phyloP scores from a whole-genome alignment of 768 basidiomycete genomes.

The Suillus weaverae region DNA sequence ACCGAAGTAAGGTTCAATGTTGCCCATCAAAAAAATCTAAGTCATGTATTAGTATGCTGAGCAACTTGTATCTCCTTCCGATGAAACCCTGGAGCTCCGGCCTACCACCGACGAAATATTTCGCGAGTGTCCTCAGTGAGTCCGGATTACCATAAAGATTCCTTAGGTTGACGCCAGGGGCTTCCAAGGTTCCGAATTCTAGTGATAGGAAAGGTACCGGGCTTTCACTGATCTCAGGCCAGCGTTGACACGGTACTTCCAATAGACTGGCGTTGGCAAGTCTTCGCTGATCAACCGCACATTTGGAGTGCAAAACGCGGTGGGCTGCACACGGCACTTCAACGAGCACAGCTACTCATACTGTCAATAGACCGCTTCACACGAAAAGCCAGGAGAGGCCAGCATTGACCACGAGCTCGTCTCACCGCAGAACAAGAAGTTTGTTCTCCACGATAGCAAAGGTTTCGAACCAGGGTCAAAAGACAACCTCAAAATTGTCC shows the following conservation, averaged over 20 bases:
- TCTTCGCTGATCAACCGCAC: neutral
- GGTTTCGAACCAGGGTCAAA: constrained; percentile 18
- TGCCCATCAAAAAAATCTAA: neutral
- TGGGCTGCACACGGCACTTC: neutral
- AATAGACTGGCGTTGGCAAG: neutral
- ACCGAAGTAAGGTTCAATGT: neutral
- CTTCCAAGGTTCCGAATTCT: neutral
- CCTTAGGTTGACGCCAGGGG: neutral
- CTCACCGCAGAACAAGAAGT: constrained; percentile 10
- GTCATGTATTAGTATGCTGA: neutral
- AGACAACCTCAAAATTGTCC: constrained; percentile 10
- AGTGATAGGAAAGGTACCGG: neutral
- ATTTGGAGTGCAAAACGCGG: neutral
- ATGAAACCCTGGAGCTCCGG: neutral
- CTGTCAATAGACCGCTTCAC: neutral
- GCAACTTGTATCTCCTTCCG: neutral
- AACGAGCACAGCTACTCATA: neutral
- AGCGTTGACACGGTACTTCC: neutral
- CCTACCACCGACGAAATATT: neutral
- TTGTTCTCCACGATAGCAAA: constrained; percentile 19
- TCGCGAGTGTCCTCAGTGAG: neutral
- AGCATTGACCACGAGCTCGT: too few species aligned
- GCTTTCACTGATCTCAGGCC: neutral
- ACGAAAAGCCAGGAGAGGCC: neutral
- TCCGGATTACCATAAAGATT: neutral